Evolutionary conservation across 2,329 filamentous ascomycete genomes (phyloP).

Genomic region (Rutstroemia sp.): DNA sequence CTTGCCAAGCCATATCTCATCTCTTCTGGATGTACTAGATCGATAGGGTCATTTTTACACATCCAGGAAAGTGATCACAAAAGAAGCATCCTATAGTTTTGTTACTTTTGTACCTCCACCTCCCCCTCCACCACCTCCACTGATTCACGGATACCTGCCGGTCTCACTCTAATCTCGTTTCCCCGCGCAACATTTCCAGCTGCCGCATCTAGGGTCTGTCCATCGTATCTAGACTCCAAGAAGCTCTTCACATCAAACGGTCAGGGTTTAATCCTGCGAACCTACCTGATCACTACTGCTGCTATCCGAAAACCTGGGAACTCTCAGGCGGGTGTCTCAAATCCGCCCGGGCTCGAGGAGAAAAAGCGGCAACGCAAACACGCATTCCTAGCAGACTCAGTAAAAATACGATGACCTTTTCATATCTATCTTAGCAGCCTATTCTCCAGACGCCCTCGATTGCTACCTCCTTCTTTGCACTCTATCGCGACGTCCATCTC

Average conservation of each 20-base stretch:
- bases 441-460: no score
- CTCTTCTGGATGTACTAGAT: neutral
- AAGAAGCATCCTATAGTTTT: neutral
- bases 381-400: neutral
- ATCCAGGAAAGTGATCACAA: neutral
- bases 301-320: neutral
- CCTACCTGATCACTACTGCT: neutral
- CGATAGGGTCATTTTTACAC: conserved; percentile 1
- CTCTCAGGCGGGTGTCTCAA: conserved; percentile 1
- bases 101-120: neutral
- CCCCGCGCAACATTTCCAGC: neutral
- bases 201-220: neutral
- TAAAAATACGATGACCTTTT: neutral
- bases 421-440: no score
- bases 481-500: no score
- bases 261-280: no score
- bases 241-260: neutral
- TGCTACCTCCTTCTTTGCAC: no score
- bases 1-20: neutral
- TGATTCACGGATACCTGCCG: neutral
- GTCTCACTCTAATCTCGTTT: neutral
- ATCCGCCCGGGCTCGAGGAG: neutral
- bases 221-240: neutral
- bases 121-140: no score
- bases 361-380: neutral